Evolutionary conservation across 192 early-diverging fungal genomes (phyloP), one percentile per base, ranked within the genome.

Genomic region (Coemansia biformis): DNA sequence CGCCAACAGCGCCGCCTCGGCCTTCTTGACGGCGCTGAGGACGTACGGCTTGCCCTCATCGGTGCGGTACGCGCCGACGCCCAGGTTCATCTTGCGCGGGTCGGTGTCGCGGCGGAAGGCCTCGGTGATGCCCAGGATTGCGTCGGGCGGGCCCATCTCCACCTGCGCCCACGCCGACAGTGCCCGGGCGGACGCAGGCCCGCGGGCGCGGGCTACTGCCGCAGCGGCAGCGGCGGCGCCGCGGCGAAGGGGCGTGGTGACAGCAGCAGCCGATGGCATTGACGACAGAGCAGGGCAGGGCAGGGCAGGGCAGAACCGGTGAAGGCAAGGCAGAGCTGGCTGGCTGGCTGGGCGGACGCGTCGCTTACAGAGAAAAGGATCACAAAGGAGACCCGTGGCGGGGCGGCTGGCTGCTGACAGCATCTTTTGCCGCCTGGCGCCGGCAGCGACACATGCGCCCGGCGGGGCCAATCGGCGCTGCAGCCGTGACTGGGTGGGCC

Each of bases 21-120:
- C 96, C 83, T 93, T 91, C 48, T 83, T 79, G 29, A 99, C 94
- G 26, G 81, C 83, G 57, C 57, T 75, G 55, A 99, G 81, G 16
- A 99, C 93, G 63, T 84, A 97, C 38, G 96, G 96, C 73, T 91
- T 89, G 48, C 87, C 89, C 17, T 59, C 66, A 62, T 99, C 91
- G 61, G 92, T 90, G 63, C 94, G 86, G 77, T 97, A 99, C 34
- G 94, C 96, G 55, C 96, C 96, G 19, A 95, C 93, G 48, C 93
- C 93, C 33, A 99, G 76, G 82, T 97, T 97, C 84, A 99, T 96
- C 83, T 99, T 99, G 58, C 79, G 80, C 11, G 90, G 62, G 59
- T 93, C 84, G 31, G 63, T 77, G 70, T 96, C 91, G 61, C 85
- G 86, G 81, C 89, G 91, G 83, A 87, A 98, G 21, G 91, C 91